phyloP scores from a whole-genome alignment of 371 early-diverging fungal species.

The Conidiobolus incongruus region DNA sequence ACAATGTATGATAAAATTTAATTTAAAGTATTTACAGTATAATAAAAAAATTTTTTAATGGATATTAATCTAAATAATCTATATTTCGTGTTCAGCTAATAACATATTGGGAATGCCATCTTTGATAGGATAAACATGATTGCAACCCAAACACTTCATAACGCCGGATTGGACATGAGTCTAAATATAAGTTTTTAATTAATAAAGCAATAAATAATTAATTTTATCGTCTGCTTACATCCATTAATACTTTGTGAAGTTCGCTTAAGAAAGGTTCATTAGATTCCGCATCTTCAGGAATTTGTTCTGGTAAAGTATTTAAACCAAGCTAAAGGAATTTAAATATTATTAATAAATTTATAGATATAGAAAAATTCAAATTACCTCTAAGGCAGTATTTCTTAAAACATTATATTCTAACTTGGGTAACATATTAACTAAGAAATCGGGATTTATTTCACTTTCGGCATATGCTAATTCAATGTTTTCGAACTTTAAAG shows the following conservation, averaged over 20 bases:
- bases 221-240: slow-evolving; percentile 20
- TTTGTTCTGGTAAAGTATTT: slow-evolving; percentile 29
- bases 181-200: slow-evolving; percentile 7
- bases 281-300: slow-evolving; percentile 44
- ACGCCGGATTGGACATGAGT: slow-evolving; percentile 63
- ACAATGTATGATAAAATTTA: too few relatives aligned
- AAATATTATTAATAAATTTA: too few relatives aligned
- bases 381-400: slow-evolving; percentile 45
- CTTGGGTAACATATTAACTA: slow-evolving; percentile 55
- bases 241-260: slow-evolving; percentile 55
- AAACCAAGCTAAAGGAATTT: slow-evolving; percentile 22
- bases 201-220: neutral
- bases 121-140: slow-evolving; percentile 71
- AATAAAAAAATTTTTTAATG: too few relatives aligned
- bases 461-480: slow-evolving; percentile 54
- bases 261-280: slow-evolving; percentile 49
- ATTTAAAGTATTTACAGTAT: too few relatives aligned
- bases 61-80: slow-evolving; percentile 7
- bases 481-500: slow-evolving; percentile 61
- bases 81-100: slow-evolving; percentile 82
- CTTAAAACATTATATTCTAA: slow-evolving; percentile 70
- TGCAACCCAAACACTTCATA: slow-evolving; percentile 80
- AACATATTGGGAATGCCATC: slow-evolving; percentile 96
- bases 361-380: slow-evolving; percentile 1
- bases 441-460: slow-evolving; percentile 70